Conservation (phyloP, 2,329 filamentous ascomycete species). For the Talaromyces atroroseus region DNA sequence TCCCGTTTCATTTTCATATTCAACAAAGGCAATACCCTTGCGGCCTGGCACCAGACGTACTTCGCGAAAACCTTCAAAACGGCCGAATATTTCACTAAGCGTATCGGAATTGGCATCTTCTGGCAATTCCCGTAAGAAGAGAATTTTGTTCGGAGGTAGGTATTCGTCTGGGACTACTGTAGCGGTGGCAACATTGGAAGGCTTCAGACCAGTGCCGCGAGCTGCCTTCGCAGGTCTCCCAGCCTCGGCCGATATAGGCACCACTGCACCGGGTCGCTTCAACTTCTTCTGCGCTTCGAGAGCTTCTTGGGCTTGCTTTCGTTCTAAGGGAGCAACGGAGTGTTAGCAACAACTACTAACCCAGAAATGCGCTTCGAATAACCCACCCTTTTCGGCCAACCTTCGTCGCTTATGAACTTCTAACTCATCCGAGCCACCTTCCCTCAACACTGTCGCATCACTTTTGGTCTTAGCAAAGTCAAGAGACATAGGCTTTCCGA, state of each 20-base stretch:
- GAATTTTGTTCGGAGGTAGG: slow-evolving; percentile 91
- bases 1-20: slow-evolving; percentile 85
- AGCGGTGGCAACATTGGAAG: slow-evolving; percentile 60
- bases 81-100: slow-evolving; percentile 73
- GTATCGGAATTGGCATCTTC: slow-evolving; percentile 78
- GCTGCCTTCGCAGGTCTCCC: slow-evolving; percentile 64
- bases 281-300: slow-evolving; percentile 72
- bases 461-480: slow-evolving; percentile 76
- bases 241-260: slow-evolving; percentile 35
- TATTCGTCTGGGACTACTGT: slow-evolving; percentile 94
- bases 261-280: slow-evolving; percentile 54
- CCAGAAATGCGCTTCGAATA: background rate
- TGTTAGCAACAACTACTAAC: slow-evolving; percentile 12
- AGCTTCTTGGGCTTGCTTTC: slow-evolving; percentile 76
- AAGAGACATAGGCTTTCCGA: slow-evolving; percentile 82
- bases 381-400: slow-evolving; percentile 78
- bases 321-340: slow-evolving; percentile 41
- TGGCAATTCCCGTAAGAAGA: slow-evolving; percentile 89
- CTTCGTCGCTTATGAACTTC: slow-evolving; percentile 80
- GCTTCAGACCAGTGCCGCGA: slow-evolving; percentile 70
- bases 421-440: slow-evolving; percentile 72
- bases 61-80: slow-evolving; percentile 92
- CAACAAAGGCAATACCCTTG: slow-evolving; percentile 87
- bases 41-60: slow-evolving; percentile 82
- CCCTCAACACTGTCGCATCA: slow-evolving; percentile 75